A percentile compares a stretch with the other conserved stretches of the same genome.
These are phyloP conservation scores for Tardiomyces digboiensis DNA, from an alignment of 1,139 yeast genomes.

Conservation along the genomic window DNA sequence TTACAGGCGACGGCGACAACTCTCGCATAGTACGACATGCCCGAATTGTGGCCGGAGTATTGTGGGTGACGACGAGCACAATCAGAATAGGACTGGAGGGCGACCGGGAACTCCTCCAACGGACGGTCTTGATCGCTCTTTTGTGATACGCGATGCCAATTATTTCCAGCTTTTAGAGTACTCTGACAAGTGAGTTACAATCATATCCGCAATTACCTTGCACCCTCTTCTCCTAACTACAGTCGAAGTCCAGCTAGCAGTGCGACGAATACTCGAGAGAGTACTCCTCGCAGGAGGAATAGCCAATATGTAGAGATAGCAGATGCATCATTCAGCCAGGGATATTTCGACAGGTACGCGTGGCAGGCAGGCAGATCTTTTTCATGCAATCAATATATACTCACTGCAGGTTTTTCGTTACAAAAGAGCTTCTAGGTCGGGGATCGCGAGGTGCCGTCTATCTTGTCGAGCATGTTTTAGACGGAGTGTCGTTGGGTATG, in stretches of 20 bases:
- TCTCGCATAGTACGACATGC: conserved; percentile 9
- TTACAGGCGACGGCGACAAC: not conserved
- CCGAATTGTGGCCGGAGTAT: conserved; percentile 18
- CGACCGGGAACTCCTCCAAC: not conserved
- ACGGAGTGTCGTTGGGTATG: conserved; percentile 60
- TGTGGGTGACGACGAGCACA: not conserved
- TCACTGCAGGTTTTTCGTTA: conserved; percentile 43
- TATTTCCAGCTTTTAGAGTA: not conserved
- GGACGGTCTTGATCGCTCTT: not conserved
- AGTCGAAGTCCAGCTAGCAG: not conserved
- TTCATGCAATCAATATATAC: not conserved
- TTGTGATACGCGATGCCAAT: not conserved
- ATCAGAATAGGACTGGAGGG: not conserved
- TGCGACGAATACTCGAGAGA: not conserved
- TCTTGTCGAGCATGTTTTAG: conserved; percentile 70
- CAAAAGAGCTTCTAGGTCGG: conserved; percentile 47
- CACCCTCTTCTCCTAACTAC: not conserved
- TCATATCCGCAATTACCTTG: not conserved
- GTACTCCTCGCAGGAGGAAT: not conserved
- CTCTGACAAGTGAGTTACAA: not conserved
- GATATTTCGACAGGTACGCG: conserved; percentile 40
- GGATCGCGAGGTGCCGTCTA: conserved; percentile 84
- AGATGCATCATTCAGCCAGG: conserved; percentile 48
- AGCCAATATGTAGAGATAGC: conserved; percentile 11
- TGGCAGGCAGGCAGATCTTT: too few species aligned